These are phyloP conservation scores for Alternaria sp. DNA, from an alignment of 2,329 filamentous ascomycete genomes.

Conservation along the genomic window DNA sequence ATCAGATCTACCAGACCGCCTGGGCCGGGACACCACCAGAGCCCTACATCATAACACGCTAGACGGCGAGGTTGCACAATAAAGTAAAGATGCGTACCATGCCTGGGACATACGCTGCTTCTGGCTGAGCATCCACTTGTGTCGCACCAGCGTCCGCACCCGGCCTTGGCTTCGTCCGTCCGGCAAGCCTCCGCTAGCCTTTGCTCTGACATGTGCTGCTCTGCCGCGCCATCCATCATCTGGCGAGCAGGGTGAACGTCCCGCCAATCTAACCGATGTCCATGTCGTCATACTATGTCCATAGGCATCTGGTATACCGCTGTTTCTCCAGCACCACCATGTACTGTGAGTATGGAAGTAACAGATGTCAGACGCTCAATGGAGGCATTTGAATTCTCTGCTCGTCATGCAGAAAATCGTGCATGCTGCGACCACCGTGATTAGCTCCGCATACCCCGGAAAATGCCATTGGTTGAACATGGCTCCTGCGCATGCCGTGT, in stretches of 20 bases:
- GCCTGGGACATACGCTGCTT: not conserved
- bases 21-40: slow-evolving; percentile 4
- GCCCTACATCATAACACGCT: slow-evolving; percentile 7
- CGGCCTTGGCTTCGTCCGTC: slow-evolving; percentile 6
- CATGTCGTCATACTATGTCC: not conserved
- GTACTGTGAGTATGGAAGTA: not conserved
- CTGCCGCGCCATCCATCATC: not conserved
- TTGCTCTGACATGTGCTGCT: slow-evolving; percentile 13
- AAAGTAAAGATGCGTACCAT: slow-evolving; percentile 2
- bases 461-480: slow-evolving; percentile 10
- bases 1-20: slow-evolving; percentile 15
- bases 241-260: slow-evolving; percentile 3
- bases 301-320: not conserved
- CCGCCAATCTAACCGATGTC: slow-evolving; percentile 15
- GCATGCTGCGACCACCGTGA: not conserved
- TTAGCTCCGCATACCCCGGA: slow-evolving; percentile 15
- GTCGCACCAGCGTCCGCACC: slow-evolving; percentile 1
- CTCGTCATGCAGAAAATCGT: slow-evolving; percentile 7
- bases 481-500: slow-evolving; percentile 1
- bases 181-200: slow-evolving; percentile 19
- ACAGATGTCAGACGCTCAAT: not conserved
- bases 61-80: slow-evolving; percentile 6
- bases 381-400: not conserved
- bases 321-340: not conserved
- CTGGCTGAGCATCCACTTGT: not conserved